Evolutionary conservation across 2,329 filamentous ascomycete genomes (phyloP), one percentile per base, ranked within the genome.

Genomic region (Colletotrichum coccodes): DNA sequence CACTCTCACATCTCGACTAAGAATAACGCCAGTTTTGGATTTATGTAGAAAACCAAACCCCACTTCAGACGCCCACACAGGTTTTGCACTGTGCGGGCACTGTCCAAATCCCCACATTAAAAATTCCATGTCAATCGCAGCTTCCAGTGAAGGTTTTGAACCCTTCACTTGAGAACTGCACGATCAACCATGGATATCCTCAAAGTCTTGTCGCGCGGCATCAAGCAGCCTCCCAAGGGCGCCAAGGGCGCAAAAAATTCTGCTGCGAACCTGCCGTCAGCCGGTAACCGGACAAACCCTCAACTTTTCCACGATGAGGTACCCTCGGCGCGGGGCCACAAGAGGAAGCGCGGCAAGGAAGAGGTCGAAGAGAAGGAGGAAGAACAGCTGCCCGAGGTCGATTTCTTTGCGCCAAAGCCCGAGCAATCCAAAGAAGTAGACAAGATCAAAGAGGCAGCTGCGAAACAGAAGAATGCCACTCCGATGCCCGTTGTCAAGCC

Each of bases 161-260:
- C 46, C 6, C 6, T 34, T 30, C 21, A 21, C 18, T 52, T 50
- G 4, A 0, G n/a, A 34, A 53, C 52, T 62, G 42, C 67, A 68
- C 36, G 21, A 30, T n/a, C 52, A 63, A 73, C 56, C 64, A 93
- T 93, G 91, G 91, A 94, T 80, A 90, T 94, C 62, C 84, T 94
- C 75, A 93, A 90, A 75, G 82, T 94, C 36, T 83, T 94, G 68
- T 93, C 92, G 40, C 87, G 92, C 58, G 91, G 91, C 65, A 90
- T 89, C 3, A 93, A 92, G 70, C 84, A 84, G 74, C 81, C 84
- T 16, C 76, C 82, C 6, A 84, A 81, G 65, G 74, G 76, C 21
- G 70, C 76, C 14, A 71, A 71, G 6, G 76, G 79, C 46, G 76
- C 78, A 34, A 74, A 74, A 34, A 72, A 65, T 32, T 75, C 78